Conservation (phyloP, 2,329 filamentous ascomycete genomes). For the Colletotrichum paranaense region DNA sequence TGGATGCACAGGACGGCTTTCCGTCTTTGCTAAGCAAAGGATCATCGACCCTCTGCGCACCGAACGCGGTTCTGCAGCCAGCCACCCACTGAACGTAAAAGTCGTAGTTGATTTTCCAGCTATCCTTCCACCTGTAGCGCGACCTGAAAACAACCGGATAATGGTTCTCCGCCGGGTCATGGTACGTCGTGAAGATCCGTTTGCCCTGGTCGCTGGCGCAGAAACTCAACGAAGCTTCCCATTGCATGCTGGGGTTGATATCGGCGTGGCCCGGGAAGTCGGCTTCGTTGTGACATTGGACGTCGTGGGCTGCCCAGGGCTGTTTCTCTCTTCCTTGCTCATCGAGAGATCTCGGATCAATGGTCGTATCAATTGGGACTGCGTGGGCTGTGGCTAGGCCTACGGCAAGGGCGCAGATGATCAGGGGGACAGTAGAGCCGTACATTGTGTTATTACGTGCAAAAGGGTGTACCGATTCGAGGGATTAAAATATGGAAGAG, state of each 20-base stretch:
- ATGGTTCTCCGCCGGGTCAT: not conserved
- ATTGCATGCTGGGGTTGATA: not conserved
- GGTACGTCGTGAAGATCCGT: not conserved
- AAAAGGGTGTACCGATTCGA: not conserved
- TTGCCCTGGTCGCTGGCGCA: not conserved
- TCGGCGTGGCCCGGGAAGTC: slow-evolving; percentile 2
- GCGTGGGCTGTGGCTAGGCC: not conserved
- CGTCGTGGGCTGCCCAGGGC: not conserved
- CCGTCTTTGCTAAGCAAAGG: not conserved
- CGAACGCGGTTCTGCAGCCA: not conserved
- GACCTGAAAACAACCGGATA: not conserved
- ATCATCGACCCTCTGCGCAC: not conserved
- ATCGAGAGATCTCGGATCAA: not conserved
- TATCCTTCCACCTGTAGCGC: not conserved
- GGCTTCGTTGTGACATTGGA: not conserved
- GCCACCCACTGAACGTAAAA: slow-evolving; percentile 8
- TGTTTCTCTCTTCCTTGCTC: not conserved
- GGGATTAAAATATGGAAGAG: not conserved
- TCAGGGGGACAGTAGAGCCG: not conserved
- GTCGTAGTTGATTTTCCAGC: slow-evolving; percentile 5
- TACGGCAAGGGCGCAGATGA: not conserved
- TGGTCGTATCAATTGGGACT: not conserved
- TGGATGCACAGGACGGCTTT: not conserved
- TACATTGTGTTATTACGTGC: not conserved
- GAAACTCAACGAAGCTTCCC: not conserved